Base-by-base conservation (phyloP, 2,329 filamentous ascomycete species). In the Arachnomyces sp. region DNA sequence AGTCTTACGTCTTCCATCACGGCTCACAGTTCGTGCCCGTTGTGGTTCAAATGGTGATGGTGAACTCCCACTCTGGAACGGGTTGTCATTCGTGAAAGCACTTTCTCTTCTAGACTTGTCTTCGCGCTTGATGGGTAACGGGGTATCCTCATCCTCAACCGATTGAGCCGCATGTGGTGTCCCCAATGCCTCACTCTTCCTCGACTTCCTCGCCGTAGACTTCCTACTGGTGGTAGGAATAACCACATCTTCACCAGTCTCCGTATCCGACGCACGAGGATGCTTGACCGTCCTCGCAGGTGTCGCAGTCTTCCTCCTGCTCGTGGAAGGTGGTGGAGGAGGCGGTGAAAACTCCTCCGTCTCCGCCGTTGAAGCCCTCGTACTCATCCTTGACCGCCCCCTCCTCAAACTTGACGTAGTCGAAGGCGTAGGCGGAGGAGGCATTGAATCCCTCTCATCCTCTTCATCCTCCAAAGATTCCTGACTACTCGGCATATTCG, bases 81-180 rank as follows among this genome's bases (percentile, higher is more conserved):
- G 89, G 54, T 96, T 96, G 39, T 95, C 87, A 50, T 81, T 76
- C 1, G 83, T 87, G 61, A 96, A 96, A 25, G 84, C 81, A 53
- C 73, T 82, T 28, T 75, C 73, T 5, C 74, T 71, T 30, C 55
- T 58, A 6, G 55, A 59, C 20, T 9, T 25, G 5, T 25, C 20
- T 32, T 71, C 65, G 7, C 64, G 54, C 46, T 73, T 74, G 13
- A 67, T 47, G 13, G 51, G 58, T 5, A 64, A 56, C 4, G 62
- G 56, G 8, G 57, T 56, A n/a, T 58, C 52, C 16, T 65, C 56
- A 6, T 56, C 46, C 47, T 64, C 58, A 2, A 49, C 61, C 2
- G 62, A 61, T 5, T 40, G 37, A 2, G 46, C 46, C 36, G 48
- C 36, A 49, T 43, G 36, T 38, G 56, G 40, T 12, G 50, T 49